These are phyloP conservation scores for Argentina anserina DNA, from an alignment of 306 rosid species.

Conservation along the genomic window DNA sequence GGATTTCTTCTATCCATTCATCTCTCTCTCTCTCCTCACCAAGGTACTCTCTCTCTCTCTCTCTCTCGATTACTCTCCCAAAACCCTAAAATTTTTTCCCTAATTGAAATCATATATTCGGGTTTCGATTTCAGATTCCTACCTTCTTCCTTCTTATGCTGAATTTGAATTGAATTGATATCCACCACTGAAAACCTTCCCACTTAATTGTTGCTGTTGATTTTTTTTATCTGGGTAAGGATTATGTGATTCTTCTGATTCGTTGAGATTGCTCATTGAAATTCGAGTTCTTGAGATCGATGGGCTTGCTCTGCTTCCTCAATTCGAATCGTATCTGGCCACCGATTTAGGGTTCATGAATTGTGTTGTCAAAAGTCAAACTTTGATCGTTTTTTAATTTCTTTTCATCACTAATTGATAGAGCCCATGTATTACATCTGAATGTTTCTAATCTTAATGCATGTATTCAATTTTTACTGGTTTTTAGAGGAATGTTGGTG, in stretches of 20 bases:
- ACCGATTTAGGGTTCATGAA: background rate
- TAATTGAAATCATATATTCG: background rate
- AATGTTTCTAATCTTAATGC: too few species aligned
- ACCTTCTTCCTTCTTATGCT: background rate
- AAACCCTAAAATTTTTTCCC: background rate
- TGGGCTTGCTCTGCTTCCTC: background rate
- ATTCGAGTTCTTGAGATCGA: background rate
- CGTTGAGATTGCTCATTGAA: background rate
- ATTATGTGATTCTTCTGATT: background rate
- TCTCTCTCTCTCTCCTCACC: background rate
- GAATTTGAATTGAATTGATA: background rate
- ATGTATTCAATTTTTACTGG: background rate
- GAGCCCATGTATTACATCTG: too few species aligned
- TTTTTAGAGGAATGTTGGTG: background rate
- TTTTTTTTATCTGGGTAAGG: background rate
- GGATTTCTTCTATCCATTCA: background rate
- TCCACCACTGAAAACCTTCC: background rate
- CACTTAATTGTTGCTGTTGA: background rate
- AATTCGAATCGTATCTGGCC: background rate
- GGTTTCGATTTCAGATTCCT: background rate
- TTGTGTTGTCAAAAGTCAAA: background rate
- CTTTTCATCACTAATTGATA: too few species aligned
- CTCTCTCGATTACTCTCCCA: background rate
- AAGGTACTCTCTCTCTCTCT: constrained; percentile 1
- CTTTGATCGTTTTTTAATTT: background rate